Base-by-base conservation (phyloP, 306 rosid genomes). In the Hippophae gyantsensis region DNA sequence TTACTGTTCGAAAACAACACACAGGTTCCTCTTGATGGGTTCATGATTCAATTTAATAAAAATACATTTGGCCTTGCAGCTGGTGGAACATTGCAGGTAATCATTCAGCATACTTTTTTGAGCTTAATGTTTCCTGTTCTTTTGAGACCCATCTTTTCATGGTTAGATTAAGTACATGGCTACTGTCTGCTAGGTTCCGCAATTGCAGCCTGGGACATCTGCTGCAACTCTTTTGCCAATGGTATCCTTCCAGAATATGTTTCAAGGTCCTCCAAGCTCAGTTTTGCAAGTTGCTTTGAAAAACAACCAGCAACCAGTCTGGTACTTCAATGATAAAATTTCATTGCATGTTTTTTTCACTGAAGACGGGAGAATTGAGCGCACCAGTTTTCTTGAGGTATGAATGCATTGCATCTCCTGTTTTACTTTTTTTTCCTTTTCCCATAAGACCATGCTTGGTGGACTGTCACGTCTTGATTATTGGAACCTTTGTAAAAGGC, bases 31-130 rank as follows among this genome's bases (percentile, higher is more conserved):
- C 85, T 92, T 43, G 96, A 92, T 63, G 97, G 99, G 63, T 88
- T 92, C 78, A 88, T 92, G 99, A 92, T 92, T 72, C 99, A 92
- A 61, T 92, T 92, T 73, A 92, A 92, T 88, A 92, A 88, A 81
- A 92, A 92, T 69, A 76, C 94, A 8, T 92, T 92, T 66, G 99
- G 99, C 61, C 85, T 92, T 58, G 99, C 97, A 3, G 86, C 99
- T 55, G 97, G 84, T 73, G 99, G 94, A 58, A 73, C 93, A 44
- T 76, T 92, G 57, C 88, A 86, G 97, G 99, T 92, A 73, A 56
- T 52, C 65, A 69, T 65, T 65, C 49, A 14, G 49, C 60, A 42
- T 42, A 8, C 10, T 5, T 11, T 47, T 42, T 54, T 52, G 57
- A 44, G 54, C 41, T 56, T 8, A 3, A 56, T 27, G 3, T 38